Evolutionary conservation across 176 grass and related monocot species (phyloP), one percentile per base, ranked within the genome.

Genomic region (Themeda triandra): DNA sequence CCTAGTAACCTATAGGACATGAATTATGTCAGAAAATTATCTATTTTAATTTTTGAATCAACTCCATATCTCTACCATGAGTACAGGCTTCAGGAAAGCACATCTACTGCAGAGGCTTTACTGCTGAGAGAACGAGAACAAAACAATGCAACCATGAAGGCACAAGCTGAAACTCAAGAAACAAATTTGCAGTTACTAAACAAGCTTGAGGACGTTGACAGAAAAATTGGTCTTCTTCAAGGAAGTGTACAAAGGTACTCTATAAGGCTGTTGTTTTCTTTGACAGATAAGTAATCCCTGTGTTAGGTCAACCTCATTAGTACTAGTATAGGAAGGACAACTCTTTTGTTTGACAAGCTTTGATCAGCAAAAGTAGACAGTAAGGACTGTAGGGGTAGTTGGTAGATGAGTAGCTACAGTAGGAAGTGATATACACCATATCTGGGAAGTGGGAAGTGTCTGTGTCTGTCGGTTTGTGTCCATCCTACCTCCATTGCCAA

Each of bases 161-260:
- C 78, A 81, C 87, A 89, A 63, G 65, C 65, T 71, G 87, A 89
- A 85, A 85, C 24, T 70, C 77, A 89, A 81, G 83, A 89, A 77
- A 89, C 6, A 71, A 89, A 85, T 85, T 70, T 59, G 28, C 77
- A 77, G 8, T 69, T 89, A 76, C 71, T 89, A 54, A 81, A 89
- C 63, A 89, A 77, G 60, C 85, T 89, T 69, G 87, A 89, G 53
- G 87, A 89, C 31, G 83, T 89, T 76, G 87, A 89, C 53, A 81
- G 51, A 73, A 89, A 89, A 81, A 85, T 89, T 25, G 72, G 66
- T 85, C 77, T 85, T 85, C 82, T 89, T 82, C 83, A 85, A 71
- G 83, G 71, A 42, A 85, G 64, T 24, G 75, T 89, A 81, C 70
- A 89, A 76, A 82, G 77, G 87, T 88, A 79, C 13, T 81, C 40